Percentiles rank a stretch among this genome's conserved stretches.
Evolutionary conservation across 2,329 filamentous ascomycete species (phyloP).

Genomic region (Metarhizium anisopliae): DNA sequence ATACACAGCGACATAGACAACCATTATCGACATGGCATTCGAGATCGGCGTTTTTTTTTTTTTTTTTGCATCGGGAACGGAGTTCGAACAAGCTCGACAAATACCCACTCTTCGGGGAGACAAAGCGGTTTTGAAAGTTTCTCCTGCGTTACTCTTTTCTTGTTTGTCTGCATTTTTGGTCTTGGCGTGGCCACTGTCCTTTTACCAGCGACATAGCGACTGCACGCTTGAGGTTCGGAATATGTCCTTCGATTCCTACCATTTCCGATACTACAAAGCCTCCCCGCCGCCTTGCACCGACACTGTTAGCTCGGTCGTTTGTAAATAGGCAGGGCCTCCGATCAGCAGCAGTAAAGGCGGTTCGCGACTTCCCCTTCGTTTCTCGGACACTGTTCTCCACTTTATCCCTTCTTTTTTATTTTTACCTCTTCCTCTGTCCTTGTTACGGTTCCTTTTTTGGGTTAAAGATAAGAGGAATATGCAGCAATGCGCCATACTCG

Average conservation of each 20-base stretch:
- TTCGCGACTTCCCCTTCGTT: constrained; percentile 26
- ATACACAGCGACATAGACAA: constrained; percentile 28
- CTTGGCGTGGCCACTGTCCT: constrained; percentile 8
- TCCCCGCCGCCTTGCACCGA: background rate
- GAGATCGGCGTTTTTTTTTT: constrained; percentile 25
- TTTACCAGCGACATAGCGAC: constrained; percentile 37
- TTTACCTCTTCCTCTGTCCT: constrained; percentile 19
- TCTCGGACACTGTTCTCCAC: constrained; percentile 10
- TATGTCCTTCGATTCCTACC: constrained; percentile 17
- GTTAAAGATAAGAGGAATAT: constrained; percentile 45
- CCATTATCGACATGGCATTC: constrained; percentile 21
- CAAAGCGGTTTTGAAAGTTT: constrained; percentile 16
- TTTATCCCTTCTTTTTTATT: constrained; percentile 18
- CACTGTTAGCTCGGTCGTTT: constrained; percentile 39
- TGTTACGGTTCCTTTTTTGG: constrained; percentile 15
- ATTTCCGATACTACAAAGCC: constrained; percentile 13
- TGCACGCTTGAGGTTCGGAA: constrained; percentile 21
- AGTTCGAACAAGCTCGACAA: constrained; percentile 27
- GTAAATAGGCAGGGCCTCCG: constrained; percentile 33
- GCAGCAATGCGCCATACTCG: constrained; percentile 55
- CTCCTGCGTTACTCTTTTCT: constrained; percentile 15
- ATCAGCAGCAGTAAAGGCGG: constrained; percentile 31
- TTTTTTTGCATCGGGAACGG: constrained; percentile 31
- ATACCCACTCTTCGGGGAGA: constrained; percentile 25
- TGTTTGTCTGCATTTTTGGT: constrained; percentile 12